A percentile compares a stretch with the other conserved stretches of the same genome.
These are phyloP conservation scores for Peronospora belbahrii DNA, from an alignment of 352 stramenopile species.

Conservation along the genomic window DNA sequence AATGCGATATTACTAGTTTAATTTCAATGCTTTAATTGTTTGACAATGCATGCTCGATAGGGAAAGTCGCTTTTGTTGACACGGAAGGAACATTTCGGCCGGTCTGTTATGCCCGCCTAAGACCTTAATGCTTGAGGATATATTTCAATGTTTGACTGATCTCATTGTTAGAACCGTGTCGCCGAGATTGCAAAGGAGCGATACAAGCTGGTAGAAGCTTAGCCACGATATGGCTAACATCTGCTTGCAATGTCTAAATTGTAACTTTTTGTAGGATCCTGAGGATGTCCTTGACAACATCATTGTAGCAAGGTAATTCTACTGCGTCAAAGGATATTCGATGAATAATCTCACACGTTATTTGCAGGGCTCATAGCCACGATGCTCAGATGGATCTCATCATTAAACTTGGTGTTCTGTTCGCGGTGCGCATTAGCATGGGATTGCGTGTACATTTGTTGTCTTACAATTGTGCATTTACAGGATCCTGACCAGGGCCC, in stretches of 20 bases:
- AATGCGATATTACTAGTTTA: not conserved
- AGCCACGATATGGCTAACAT: not conserved
- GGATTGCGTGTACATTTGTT: not conserved
- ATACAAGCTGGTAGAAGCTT: conserved; percentile 50
- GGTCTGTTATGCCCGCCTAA: conserved; percentile 16
- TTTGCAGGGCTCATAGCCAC: conserved; percentile 73
- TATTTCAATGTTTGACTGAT: not conserved
- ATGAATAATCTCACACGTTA: not conserved
- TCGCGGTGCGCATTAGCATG: conserved; percentile 38
- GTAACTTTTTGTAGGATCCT: conserved; percentile 34
- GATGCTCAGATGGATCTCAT: conserved; percentile 87
- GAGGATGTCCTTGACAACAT: conserved; percentile 92
- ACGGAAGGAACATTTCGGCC: conserved; percentile 91
- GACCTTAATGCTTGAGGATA: not conserved
- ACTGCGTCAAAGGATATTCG: not conserved
- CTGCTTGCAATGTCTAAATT: not conserved
- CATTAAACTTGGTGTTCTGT: conserved; percentile 59
- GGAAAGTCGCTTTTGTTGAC: conserved; percentile 85
- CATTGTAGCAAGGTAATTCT: conserved; percentile 71
- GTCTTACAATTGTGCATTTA: conserved; percentile 1
- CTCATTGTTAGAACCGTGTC: conserved; percentile 48
- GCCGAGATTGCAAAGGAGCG: conserved; percentile 78
- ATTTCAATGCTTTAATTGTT: not conserved
- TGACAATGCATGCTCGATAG: conserved; percentile 19
- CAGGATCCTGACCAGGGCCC: conserved; percentile 63